phyloP scores from a whole-genome alignment of 2,329 filamentous ascomycete species.

The Coniochaeta ligniaria region DNA sequence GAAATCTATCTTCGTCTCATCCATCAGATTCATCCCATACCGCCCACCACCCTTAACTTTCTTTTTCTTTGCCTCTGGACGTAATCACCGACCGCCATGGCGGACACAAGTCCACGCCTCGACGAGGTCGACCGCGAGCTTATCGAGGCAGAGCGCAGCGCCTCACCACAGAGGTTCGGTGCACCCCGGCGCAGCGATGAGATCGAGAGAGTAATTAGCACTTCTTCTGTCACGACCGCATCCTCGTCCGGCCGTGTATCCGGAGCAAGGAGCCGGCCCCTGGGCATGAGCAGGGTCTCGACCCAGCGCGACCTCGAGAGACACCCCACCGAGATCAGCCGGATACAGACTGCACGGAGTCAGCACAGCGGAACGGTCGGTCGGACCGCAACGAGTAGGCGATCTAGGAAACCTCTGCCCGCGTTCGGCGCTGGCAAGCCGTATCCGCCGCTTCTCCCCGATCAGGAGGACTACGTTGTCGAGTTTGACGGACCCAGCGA shows the following conservation, averaged over 20 bases:
- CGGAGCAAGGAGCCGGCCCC: conserved; percentile 28
- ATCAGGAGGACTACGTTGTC: conserved; percentile 70
- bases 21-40: background rate
- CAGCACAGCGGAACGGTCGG: conserved; percentile 72
- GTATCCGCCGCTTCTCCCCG: conserved; percentile 62
- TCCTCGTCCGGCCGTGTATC: conserved; percentile 34
- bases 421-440: conserved; percentile 67
- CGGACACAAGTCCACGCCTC: conserved; percentile 18
- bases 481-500: conserved; percentile 82
- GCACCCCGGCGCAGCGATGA: conserved; percentile 36
- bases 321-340: conserved; percentile 60
- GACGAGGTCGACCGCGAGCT: conserved; percentile 49
- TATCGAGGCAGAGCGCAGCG: conserved; percentile 46
- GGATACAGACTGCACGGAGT: conserved; percentile 63
- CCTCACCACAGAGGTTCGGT: conserved; percentile 24
- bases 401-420: conserved; percentile 53
- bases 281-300: conserved; percentile 50
- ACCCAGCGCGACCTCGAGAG: conserved; percentile 63
- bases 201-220: conserved; percentile 53
- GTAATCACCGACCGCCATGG: conserved; percentile 19
- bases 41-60: background rate
- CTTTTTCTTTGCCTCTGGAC: background rate
- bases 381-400: conserved; percentile 30
- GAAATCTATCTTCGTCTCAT: conserved; percentile 1
- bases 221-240: conserved; percentile 42